Evolutionary conservation across 257 asterid species (phyloP).

Genomic region (Nicotiana otophora): DNA sequence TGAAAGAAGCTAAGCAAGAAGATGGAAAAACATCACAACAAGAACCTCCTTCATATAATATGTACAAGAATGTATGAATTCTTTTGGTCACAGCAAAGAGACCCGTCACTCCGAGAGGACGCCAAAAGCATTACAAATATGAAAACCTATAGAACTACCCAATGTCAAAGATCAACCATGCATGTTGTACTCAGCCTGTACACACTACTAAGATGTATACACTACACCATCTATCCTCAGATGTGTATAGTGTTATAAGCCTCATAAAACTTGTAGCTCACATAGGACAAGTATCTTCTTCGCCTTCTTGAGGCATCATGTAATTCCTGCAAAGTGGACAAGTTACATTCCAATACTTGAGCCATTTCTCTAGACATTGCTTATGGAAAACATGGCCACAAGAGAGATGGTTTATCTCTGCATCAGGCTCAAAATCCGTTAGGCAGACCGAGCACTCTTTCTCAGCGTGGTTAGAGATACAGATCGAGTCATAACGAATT

Average conservation of each 20-base stretch:
- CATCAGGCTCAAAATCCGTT: slow-evolving; percentile 50
- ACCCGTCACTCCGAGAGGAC: slow-evolving; percentile 18
- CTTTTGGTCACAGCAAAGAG: slow-evolving; percentile 2
- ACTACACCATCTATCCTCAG: slow-evolving; percentile 1
- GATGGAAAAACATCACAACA: neutral
- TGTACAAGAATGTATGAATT: neutral
- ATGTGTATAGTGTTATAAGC: neutral
- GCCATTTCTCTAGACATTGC: slow-evolving; percentile 75
- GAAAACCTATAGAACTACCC: neutral
- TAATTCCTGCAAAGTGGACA: slow-evolving; percentile 87
- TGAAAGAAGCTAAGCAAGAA: neutral
- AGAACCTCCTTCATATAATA: neutral
- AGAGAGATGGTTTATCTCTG: slow-evolving; percentile 62
- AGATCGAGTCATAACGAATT: slow-evolving; percentile 47
- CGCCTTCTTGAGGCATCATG: slow-evolving; percentile 63
- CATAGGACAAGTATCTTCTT: slow-evolving; percentile 75
- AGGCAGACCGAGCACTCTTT: slow-evolving; percentile 83
- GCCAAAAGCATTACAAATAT: slow-evolving; percentile 5
- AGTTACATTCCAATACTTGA: slow-evolving; percentile 69
- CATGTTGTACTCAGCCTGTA: slow-evolving; percentile 4
- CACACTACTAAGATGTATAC: slow-evolving; percentile 50
- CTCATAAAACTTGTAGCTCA: slow-evolving; percentile 26
- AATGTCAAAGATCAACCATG: slow-evolving; percentile 3
- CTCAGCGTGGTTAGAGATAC: slow-evolving; percentile 15
- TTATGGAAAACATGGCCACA: slow-evolving; percentile 87